These are phyloP conservation scores for Stachybotrys elegans DNA, from an alignment of 2,329 filamentous ascomycete species.

Conservation along the genomic window DNA sequence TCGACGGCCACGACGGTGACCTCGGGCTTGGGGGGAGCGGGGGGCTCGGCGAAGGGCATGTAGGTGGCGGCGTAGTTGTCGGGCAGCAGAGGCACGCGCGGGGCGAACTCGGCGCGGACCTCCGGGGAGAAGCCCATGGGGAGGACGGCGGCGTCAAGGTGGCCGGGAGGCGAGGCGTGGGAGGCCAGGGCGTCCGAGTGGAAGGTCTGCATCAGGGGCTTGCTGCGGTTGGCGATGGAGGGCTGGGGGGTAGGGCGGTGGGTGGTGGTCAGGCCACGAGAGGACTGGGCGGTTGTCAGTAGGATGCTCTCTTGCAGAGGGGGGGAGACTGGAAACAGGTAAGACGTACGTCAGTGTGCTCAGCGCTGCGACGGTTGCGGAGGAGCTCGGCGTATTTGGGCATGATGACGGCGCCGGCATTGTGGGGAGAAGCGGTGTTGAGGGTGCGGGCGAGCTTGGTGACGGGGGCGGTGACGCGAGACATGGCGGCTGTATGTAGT, in stretches of 20 bases:
- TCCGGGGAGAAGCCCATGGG: slow-evolving; percentile 33
- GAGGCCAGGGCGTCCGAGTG: slow-evolving; percentile 41
- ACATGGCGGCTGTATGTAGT: slow-evolving; percentile 30
- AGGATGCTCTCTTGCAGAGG: too few species aligned
- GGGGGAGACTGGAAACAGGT: neutral
- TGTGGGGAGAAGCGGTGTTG: slow-evolving; percentile 35
- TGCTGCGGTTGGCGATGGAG: slow-evolving; percentile 37
- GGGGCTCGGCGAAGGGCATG: slow-evolving; percentile 36
- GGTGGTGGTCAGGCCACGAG: slow-evolving; percentile 39
- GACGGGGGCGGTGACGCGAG: slow-evolving; percentile 44
- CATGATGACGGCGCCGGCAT: slow-evolving; percentile 33
- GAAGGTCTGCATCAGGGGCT: slow-evolving; percentile 62
- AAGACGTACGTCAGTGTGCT: slow-evolving; percentile 36
- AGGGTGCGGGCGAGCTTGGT: slow-evolving; percentile 44
- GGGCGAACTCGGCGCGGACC: slow-evolving; percentile 28
- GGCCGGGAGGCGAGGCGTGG: slow-evolving; percentile 29
- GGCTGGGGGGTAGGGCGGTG: slow-evolving; percentile 43
- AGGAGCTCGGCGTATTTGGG: slow-evolving; percentile 44
- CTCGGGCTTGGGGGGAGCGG: slow-evolving; percentile 34
- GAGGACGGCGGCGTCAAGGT: slow-evolving; percentile 50
- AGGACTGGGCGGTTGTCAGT: slow-evolving; percentile 20
- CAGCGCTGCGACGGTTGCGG: slow-evolving; percentile 26
- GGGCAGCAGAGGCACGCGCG: slow-evolving; percentile 56
- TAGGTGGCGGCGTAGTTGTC: slow-evolving; percentile 49
- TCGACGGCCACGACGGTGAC: slow-evolving; percentile 53